Percentiles rank a stretch among this genome's conserved stretches.
Conservation (phyloP, 1,284 basidiomycete species). For the Ustilago sp. region DNA sequence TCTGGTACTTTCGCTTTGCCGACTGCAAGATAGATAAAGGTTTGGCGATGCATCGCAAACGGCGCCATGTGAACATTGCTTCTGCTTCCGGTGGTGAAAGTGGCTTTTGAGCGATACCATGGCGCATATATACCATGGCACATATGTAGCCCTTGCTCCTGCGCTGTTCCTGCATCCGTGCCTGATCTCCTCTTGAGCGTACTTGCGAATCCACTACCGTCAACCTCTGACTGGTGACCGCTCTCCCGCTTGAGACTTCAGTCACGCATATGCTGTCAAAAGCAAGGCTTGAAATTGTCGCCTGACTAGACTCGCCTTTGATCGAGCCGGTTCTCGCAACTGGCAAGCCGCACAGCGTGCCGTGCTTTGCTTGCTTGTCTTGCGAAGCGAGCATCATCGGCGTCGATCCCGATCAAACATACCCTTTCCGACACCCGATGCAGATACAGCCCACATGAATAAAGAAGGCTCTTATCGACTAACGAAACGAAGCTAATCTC, state of each 20-base stretch:
- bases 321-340: neutral
- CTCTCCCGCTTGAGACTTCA: neutral
- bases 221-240: neutral
- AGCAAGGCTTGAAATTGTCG: slow-evolving; percentile 1
- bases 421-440: neutral
- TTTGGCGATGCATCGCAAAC: slow-evolving; percentile 1
- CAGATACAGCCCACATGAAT: neutral
- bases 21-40: slow-evolving; percentile 11
- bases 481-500: neutral
- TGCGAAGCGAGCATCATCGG: neutral
- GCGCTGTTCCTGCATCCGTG: slow-evolving; percentile 5
- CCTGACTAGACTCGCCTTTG: neutral
- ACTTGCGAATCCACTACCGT: neutral
- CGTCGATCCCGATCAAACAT: neutral
- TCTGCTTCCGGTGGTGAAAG: neutral
- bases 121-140: neutral
- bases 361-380: neutral
- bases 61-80: neutral
- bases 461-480: neutral
- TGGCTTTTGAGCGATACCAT: neutral
- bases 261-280: neutral
- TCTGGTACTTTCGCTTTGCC: slow-evolving; percentile 14
- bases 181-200: slow-evolving; percentile 5
- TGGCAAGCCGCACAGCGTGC: neutral
- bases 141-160: neutral